Percentiles rank a stretch among this genome's conserved stretches.
Conservation (phyloP, 2,329 filamentous ascomycete species). For the Metarhizium anisopliae region DNA sequence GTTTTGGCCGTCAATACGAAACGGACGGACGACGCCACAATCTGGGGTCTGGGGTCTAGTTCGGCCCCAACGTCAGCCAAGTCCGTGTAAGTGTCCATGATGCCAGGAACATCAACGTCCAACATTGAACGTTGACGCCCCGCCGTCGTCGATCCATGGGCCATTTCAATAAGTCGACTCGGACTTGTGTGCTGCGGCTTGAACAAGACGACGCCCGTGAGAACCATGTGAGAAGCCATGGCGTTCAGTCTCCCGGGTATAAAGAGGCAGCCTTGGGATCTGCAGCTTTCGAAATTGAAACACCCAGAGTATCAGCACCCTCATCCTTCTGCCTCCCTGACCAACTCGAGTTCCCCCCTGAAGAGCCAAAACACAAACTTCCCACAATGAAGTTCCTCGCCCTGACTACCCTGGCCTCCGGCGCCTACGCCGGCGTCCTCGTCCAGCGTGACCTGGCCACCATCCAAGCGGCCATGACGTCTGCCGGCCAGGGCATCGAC, state of each 20-base stretch:
- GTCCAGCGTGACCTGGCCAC: background rate
- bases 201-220: no score
- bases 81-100: no score
- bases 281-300: background rate
- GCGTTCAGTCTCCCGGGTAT: background rate
- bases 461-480: background rate
- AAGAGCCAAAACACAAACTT: no score
- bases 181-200: no score
- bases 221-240: background rate
- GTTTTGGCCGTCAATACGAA: background rate
- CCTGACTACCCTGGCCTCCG: background rate
- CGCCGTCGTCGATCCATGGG: no score
- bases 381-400: background rate
- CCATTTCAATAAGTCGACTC: no score
- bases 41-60: background rate
- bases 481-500: background rate
- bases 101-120: no score
- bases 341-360: background rate
- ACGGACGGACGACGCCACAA: background rate
- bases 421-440: background rate
- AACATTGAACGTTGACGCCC: background rate
- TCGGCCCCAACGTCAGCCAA: no score
- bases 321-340: background rate
- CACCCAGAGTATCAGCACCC: background rate
- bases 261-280: background rate